Evolutionary conservation across 352 stramenopile species (phyloP).

Genomic region (Paralagenidium karlingii): DNA sequence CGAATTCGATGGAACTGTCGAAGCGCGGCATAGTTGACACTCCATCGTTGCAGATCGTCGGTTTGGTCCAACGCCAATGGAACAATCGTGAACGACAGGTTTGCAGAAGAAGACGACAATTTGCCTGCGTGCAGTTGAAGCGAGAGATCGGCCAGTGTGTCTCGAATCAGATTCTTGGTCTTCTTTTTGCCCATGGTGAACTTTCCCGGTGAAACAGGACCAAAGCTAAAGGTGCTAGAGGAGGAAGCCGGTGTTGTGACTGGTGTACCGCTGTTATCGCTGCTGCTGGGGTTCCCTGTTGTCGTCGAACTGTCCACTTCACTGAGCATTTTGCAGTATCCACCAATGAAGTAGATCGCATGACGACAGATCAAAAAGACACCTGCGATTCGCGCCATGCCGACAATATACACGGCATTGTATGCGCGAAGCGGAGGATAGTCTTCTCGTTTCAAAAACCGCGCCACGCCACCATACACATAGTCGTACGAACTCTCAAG

Average conservation of each 20-base stretch:
- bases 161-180: slow-evolving; percentile 31
- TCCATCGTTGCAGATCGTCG: slow-evolving; percentile 37
- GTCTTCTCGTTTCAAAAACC: slow-evolving; percentile 50
- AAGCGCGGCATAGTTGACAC: slow-evolving; percentile 44
- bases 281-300: no score
- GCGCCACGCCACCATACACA: slow-evolving; percentile 37
- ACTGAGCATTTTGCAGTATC: slow-evolving; percentile 37
- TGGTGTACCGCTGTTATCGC: no score
- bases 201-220: no score
- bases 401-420: slow-evolving; percentile 37
- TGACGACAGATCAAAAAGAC: slow-evolving; percentile 38
- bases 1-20: slow-evolving; percentile 72
- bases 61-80: no score
- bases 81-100: slow-evolving; percentile 40
- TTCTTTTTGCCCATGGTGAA: slow-evolving; percentile 32
- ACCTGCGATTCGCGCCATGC: slow-evolving; percentile 41
- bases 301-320: slow-evolving; percentile 3
- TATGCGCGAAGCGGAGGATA: slow-evolving; percentile 44
- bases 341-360: slow-evolving; percentile 55
- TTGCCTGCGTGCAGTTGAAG: no score
- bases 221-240: no score
- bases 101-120: slow-evolving; percentile 22
- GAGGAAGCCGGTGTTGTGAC: no score
- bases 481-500: slow-evolving; percentile 38
- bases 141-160: slow-evolving; percentile 35